A percentile compares a stretch with the other conserved stretches of the same genome.
phyloP scores from a whole-genome alignment of 169 alveolate species.

The Cyclospora cayetanensis region DNA sequence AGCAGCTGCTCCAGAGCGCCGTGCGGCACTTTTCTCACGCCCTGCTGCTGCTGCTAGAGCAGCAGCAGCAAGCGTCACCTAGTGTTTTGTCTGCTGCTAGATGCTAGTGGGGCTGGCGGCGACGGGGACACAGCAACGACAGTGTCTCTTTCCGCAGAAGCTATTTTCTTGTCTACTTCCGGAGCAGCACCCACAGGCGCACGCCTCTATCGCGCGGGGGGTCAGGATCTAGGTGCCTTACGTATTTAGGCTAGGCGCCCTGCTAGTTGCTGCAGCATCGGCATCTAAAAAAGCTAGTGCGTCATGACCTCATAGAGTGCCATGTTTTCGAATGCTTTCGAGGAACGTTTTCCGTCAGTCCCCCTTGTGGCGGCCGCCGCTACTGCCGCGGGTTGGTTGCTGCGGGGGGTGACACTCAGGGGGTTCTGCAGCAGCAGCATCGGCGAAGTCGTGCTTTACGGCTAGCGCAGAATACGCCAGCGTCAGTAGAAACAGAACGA shows the following conservation, averaged over 20 bases:
- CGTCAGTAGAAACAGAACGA: background rate
- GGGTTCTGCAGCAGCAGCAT: slow-evolving; percentile 27
- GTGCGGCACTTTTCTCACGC: slow-evolving; percentile 12
- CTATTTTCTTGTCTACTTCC: too few species aligned
- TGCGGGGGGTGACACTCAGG: too few species aligned
- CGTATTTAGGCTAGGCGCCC: too few species aligned
- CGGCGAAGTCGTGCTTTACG: slow-evolving; percentile 17
- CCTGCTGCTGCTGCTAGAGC: slow-evolving; percentile 37
- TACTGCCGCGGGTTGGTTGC: background rate
- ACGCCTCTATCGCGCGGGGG: too few species aligned
- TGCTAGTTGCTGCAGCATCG: background rate
- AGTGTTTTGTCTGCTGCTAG: background rate
- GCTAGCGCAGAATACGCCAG: slow-evolving; percentile 5
- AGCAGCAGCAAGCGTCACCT: slow-evolving; percentile 12
- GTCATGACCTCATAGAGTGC: too few species aligned
- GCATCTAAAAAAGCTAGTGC: too few species aligned
- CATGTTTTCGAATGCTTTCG: too few species aligned
- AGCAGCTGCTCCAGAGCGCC: slow-evolving; percentile 24
- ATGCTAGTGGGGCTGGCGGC: background rate
- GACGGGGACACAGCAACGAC: background rate
- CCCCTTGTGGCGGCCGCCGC: background rate
- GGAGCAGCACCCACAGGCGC: too few species aligned
- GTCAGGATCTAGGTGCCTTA: too few species aligned
- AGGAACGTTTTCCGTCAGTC: too few species aligned
- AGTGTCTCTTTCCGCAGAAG: too few species aligned